Evolutionary conservation across 2,329 filamentous ascomycete genomes (phyloP).

Genomic region (Teratosphaeria viscida): DNA sequence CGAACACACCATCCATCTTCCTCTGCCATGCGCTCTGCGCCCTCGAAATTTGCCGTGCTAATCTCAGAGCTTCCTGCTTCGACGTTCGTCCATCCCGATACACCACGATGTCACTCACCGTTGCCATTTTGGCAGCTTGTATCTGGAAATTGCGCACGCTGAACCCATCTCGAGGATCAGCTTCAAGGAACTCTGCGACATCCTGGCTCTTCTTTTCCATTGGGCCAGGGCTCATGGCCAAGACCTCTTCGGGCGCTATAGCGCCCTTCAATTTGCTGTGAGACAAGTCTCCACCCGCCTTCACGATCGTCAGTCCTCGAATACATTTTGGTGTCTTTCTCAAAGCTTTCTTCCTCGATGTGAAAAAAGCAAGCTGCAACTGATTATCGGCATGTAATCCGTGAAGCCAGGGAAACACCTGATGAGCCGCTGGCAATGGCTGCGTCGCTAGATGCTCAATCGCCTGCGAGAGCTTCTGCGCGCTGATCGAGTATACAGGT

Average conservation of each 20-base stretch:
- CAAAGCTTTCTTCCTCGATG: constrained; percentile 60
- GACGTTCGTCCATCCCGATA: constrained; percentile 65
- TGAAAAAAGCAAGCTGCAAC: constrained; percentile 83
- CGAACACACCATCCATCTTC: constrained; percentile 42
- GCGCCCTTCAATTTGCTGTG: constrained; percentile 75
- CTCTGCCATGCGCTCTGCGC: constrained; percentile 70
- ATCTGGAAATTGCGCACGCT: constrained; percentile 97
- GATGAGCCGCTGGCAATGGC: constrained; percentile 70
- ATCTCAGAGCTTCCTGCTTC: constrained; percentile 53
- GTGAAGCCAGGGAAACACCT: constrained; percentile 93
- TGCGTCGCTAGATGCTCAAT: constrained; percentile 67
- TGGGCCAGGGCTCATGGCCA: constrained; percentile 37
- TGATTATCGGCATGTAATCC: constrained; percentile 82
- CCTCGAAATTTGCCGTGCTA: constrained; percentile 54
- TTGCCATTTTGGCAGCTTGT: constrained; percentile 76
- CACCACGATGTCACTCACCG: constrained; percentile 82
- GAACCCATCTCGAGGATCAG: constrained; percentile 82
- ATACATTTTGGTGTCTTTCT: constrained; percentile 65
- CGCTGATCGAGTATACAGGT: constrained; percentile 62
- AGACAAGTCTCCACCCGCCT: constrained; percentile 71
- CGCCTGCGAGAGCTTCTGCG: constrained; percentile 57
- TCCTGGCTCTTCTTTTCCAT: constrained; percentile 27
- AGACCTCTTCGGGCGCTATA: constrained; percentile 68
- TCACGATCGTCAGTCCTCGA: constrained; percentile 74
- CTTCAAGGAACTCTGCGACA: constrained; percentile 60